Percentiles rank a stretch among this genome's conserved stretches.
phyloP scores from a whole-genome alignment of 352 stramenopile genomes.

The Globisporangium iwayamae region DNA sequence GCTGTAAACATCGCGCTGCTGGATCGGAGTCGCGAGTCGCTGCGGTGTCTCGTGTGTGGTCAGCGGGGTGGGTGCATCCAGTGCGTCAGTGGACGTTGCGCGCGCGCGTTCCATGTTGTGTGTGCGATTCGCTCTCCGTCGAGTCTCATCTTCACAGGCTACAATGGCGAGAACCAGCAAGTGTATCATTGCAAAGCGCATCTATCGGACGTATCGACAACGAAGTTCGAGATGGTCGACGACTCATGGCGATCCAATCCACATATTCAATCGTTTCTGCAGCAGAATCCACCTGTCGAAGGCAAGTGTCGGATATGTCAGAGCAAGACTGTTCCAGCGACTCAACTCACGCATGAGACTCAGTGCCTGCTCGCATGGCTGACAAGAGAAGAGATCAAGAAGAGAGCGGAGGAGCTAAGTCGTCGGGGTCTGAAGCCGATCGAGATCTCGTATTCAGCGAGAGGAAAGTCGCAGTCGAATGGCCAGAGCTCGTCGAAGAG shows the following conservation, averaged over 20 bases:
- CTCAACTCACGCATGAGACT: slow-evolving; percentile 49
- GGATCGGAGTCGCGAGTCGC: slow-evolving; percentile 58
- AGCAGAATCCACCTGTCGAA: slow-evolving; percentile 19
- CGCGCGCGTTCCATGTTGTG: slow-evolving; percentile 77
- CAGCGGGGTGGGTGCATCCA: slow-evolving; percentile 83
- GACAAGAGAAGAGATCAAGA: slow-evolving; percentile 34
- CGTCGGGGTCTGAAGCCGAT: slow-evolving; percentile 28
- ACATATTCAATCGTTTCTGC: slow-evolving; percentile 23
- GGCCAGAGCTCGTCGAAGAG: slow-evolving; percentile 9
- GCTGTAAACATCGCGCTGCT: slow-evolving; percentile 60
- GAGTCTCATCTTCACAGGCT: slow-evolving; percentile 74
- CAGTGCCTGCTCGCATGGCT: slow-evolving; percentile 64
- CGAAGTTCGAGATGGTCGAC: slow-evolving; percentile 69
- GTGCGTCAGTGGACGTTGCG: slow-evolving; percentile 81
- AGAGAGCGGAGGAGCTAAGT: slow-evolving; percentile 35
- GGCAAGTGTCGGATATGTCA: slow-evolving; percentile 63
- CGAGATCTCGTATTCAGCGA: slow-evolving; percentile 39
- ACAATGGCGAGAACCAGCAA: slow-evolving; percentile 73
- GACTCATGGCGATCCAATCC: slow-evolving; percentile 42
- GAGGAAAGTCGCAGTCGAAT: slow-evolving; percentile 28
- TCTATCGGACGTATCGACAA: slow-evolving; percentile 51
- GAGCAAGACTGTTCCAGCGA: slow-evolving; percentile 36
- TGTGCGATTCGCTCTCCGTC: slow-evolving; percentile 77
- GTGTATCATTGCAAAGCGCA: slow-evolving; percentile 84
- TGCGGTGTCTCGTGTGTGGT: slow-evolving; percentile 84